Base-by-base conservation (phyloP, 192 early-diverging fungal genomes). In the Rhizophagus clarus region DNA sequence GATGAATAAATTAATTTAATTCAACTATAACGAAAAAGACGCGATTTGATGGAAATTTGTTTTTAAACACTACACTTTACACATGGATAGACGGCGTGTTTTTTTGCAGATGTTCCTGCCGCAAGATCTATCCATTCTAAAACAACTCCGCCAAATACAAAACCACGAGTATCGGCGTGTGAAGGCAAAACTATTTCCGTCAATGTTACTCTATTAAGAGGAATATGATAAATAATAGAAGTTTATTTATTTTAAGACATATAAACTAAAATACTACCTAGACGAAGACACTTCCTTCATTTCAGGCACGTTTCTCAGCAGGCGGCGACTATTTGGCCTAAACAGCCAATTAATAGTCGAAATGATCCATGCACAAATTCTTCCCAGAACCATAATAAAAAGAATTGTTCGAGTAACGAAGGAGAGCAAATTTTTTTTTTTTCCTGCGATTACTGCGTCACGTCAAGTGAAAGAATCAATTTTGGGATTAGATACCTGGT, bases 101-200 rank as follows among this genome's bases (percentile, higher is more conserved):
- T 85, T 77, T 91, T 91, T 42, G 92, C 92, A 7, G 92, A 88
- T 32, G 88, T 85, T 61, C 92, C 91, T 11, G 92, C 92, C 7
- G 87, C 85, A 26, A 91, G 85, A 83, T 93, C 92, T 22, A 93
- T 92, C 91, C 91, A 93, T 20, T 88, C 84, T 0, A 92, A 79
- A 34, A 93, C 86, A n/a, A 70, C 79, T 79, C 89, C 89, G 61
- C 88, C 89, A 69, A 83, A 86, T 12, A 87, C 84, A 47, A 85
- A 83, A 47, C 89, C 89, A 12, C 88, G 71, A 61, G 85, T 83
- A 78, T 89, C 88, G n/a, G 82, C 83, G 29, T 90, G 88, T 0
- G 80, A 81, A 0, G 88, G 87, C 20, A 85, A 75, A 34, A 89
- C 83, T 14, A 90, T 81, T 61, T 90, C 87, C 9, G 89, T 90